Percentiles rank a stretch among this genome's conserved stretches.
Evolutionary conservation across 495 filamentous ascomycete species (phyloP).

Genomic region (Hypoxylon fuscum): DNA sequence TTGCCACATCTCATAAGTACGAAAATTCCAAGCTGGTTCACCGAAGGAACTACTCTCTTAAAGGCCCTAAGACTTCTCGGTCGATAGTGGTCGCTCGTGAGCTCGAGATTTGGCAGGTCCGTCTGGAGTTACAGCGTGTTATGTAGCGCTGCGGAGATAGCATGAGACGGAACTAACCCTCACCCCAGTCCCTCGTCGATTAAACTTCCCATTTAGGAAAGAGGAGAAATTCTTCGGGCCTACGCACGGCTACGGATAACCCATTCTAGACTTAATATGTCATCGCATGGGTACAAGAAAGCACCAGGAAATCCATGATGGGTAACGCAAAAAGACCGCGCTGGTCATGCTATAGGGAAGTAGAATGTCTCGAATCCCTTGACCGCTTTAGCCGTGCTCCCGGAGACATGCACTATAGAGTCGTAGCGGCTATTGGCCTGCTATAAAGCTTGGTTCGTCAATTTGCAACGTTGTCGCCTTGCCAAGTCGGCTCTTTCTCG

Average conservation of each 20-base stretch:
- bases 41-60: neutral
- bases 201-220: constrained; percentile 29
- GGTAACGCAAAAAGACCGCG: constrained; percentile 2
- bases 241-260: constrained; percentile 2
- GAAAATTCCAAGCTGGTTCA: neutral
- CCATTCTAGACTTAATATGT: neutral
- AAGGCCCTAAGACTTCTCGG: neutral
- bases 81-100: neutral
- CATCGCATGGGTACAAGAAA: constrained; percentile 5
- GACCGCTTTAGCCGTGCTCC: constrained; percentile 34
- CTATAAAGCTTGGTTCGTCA: constrained; percentile 30
- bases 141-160: constrained; percentile 3
- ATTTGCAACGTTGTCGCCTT: constrained; percentile 27
- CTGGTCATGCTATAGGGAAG: constrained; percentile 16
- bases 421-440: constrained; percentile 27
- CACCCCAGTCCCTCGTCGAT: neutral
- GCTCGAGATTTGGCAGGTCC: constrained; percentile 2
- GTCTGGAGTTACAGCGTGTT: constrained; percentile 2
- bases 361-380: neutral
- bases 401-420: constrained; percentile 31
- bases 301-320: neutral
- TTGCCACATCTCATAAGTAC: neutral
- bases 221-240: constrained; percentile 7
- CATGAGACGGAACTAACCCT: neutral
- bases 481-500: constrained; percentile 36